Conservation (phyloP, 2,329 filamentous ascomycete genomes). For the Ceratocystis variospora region DNA sequence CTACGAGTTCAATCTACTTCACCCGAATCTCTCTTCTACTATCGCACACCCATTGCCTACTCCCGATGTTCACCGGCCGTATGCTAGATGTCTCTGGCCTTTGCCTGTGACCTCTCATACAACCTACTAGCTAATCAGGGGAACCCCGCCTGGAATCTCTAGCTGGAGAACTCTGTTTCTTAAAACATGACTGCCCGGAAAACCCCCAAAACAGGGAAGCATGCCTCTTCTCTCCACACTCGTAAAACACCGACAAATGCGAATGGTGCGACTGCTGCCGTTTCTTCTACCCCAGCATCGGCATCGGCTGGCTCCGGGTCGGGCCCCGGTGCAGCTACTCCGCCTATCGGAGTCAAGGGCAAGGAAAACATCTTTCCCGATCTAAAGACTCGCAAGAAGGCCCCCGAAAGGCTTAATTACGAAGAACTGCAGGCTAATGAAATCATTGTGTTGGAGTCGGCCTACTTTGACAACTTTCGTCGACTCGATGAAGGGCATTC, state of each 20-base stretch:
- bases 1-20: too few relatives aligned
- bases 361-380: constrained; percentile 32
- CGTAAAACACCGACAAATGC: neutral
- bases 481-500: constrained; percentile 54
- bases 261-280: too few relatives aligned
- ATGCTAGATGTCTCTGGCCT: constrained; percentile 7
- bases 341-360: neutral
- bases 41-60: neutral
- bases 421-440: constrained; percentile 78
- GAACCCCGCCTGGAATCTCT: neutral
- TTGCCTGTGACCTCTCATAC: neutral
- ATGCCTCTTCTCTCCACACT: neutral
- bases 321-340: neutral
- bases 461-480: constrained; percentile 80
- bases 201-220: constrained; percentile 30
- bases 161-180: neutral
- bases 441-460: constrained; percentile 68
- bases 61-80: neutral
- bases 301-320: neutral
- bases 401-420: constrained; percentile 48
- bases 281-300: neutral
- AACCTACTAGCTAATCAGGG: neutral
- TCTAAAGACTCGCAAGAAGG: constrained; percentile 32
- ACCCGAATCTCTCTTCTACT: neutral
- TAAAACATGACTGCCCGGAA: constrained; percentile 38